These are phyloP conservation scores for Yarrowia bubula DNA, from an alignment of 805 yeast species.

Conservation along the genomic window DNA sequence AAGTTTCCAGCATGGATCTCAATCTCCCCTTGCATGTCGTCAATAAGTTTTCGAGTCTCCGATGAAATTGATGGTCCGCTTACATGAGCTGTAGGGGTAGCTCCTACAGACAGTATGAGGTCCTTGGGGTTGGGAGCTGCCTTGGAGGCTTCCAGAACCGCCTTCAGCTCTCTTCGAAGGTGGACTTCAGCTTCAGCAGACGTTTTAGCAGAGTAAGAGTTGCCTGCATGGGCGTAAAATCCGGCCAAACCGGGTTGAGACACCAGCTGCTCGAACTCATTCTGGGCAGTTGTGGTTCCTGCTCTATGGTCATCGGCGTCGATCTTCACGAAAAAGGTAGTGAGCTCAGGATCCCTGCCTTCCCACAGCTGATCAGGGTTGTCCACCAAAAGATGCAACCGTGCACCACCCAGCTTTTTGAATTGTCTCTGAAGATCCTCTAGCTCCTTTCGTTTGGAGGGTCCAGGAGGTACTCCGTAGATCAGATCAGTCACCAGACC, in stretches of 20 bases:
- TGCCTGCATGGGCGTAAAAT: constrained; percentile 78
- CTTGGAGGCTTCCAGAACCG: constrained; percentile 55
- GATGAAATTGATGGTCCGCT: background rate
- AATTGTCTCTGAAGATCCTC: constrained; percentile 46
- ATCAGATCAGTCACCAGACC: constrained; percentile 50
- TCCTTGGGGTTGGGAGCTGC: constrained; percentile 41
- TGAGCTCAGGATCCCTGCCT: constrained; percentile 41
- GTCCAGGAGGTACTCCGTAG: constrained; percentile 59
- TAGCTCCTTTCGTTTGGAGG: constrained; percentile 45
- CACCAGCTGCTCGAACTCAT: constrained; percentile 43
- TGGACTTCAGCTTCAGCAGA: constrained; percentile 48
- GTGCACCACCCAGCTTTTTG: constrained; percentile 11
- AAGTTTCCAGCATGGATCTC: constrained; percentile 85
- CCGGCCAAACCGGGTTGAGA: constrained; percentile 54
- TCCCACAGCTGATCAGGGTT: constrained; percentile 50
- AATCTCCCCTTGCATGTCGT: constrained; percentile 40
- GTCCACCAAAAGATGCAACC: constrained; percentile 57
- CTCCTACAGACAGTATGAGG: constrained; percentile 67
- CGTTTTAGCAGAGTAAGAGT: constrained; percentile 55
- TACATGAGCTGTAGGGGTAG: constrained; percentile 45
- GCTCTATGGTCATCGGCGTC: constrained; percentile 74
- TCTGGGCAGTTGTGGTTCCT: constrained; percentile 46
- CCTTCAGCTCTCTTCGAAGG: constrained; percentile 55
- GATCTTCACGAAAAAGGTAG: constrained; percentile 60
- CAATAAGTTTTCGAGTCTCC: constrained; percentile 9